Evolutionary conservation across 345 rosid species (phyloP).

Genomic region (Lumnitzera littorea): DNA sequence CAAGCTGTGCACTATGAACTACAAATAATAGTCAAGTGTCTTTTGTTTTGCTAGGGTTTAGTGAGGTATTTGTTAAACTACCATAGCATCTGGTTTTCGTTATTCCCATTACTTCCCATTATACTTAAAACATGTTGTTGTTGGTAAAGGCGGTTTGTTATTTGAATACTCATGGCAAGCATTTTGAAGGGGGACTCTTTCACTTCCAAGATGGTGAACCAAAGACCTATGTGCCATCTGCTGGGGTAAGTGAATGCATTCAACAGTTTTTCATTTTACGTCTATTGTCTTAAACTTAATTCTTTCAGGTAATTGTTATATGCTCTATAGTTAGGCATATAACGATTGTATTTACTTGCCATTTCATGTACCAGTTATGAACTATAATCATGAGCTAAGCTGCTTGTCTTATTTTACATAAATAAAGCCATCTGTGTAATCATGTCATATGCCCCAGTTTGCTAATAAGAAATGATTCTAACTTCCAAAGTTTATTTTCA

Average conservation of each 20-base stretch:
- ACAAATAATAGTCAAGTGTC: too few species aligned
- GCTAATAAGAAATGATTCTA: background rate
- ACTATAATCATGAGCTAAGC: too few species aligned
- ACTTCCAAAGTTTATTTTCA: background rate
- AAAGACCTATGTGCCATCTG: slow-evolving; percentile 43
- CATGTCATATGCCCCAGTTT: background rate
- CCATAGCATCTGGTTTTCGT: background rate
- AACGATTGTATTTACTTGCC: too few species aligned
- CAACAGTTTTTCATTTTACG: background rate
- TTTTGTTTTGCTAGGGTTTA: too few species aligned
- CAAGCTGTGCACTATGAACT: too few species aligned
- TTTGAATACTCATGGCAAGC: slow-evolving; percentile 58
- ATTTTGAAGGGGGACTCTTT: slow-evolving; percentile 77
- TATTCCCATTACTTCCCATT: slow-evolving; percentile 4
- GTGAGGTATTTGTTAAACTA: too few species aligned
- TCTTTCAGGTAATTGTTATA: too few species aligned
- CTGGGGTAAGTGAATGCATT: slow-evolving; percentile 51
- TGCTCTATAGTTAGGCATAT: too few species aligned
- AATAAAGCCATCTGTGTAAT: too few species aligned
- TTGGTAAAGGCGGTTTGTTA: slow-evolving; percentile 85
- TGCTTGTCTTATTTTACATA: too few species aligned
- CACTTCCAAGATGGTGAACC: slow-evolving; percentile 84
- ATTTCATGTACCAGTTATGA: too few species aligned
- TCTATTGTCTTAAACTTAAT: too few species aligned
- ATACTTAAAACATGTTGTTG: slow-evolving; percentile 5